Base-by-base conservation (phyloP, 2,329 filamentous ascomycete species). In the Aureobasidium sp. region DNA sequence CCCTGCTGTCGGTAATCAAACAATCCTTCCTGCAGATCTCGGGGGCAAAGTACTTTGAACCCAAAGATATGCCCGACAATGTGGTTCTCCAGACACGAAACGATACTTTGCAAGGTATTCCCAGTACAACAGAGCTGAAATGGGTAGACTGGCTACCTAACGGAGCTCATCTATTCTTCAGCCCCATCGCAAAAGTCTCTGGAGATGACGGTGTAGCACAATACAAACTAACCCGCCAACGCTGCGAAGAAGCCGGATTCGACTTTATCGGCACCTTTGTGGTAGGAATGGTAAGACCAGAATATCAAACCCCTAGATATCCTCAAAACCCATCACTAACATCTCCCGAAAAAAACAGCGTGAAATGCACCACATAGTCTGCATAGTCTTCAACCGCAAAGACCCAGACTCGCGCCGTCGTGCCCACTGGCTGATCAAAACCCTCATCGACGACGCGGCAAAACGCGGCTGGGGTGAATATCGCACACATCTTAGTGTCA, bases 331-430 rank as follows among this genome's bases (percentile, higher is more conserved):
- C 8, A 8, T 25, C 22, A 25, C 22, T 25, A 25, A 25, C 22
- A 7, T 9, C 6, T 7, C 11, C 2, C 11, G 2, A 3, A 7
- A 1, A 20, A 7, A 8, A 34, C 15, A 48, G 64, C 74, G 81
- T 12, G 81, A 83, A 69, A 82, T 83, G 75, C 81, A 83, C 68
- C 78, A 82, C 67, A 83, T 84, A 62, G 77, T 82, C 3, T 80
- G 79, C 62, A 79, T 84, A 45, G 75, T 83, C 15, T 84, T 80
- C 67, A 76, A 84, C 64, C 73, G 77, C 5, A 73, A 74, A 41
- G 73, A 79, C 37, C 66, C 72, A 0, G 73, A 77, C 1, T 66
- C 69, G 51, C 75, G 78, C 65, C 65, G 72, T 22, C 70, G 73
- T 57, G 74, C 74, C 12, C 69, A 75, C 63, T 66, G 67, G 62